A percentile compares a stretch with the other conserved stretches of the same genome.
Evolutionary conservation across 495 filamentous ascomycete genomes (phyloP).

Genomic region (Trypethelium eluteriae): DNA sequence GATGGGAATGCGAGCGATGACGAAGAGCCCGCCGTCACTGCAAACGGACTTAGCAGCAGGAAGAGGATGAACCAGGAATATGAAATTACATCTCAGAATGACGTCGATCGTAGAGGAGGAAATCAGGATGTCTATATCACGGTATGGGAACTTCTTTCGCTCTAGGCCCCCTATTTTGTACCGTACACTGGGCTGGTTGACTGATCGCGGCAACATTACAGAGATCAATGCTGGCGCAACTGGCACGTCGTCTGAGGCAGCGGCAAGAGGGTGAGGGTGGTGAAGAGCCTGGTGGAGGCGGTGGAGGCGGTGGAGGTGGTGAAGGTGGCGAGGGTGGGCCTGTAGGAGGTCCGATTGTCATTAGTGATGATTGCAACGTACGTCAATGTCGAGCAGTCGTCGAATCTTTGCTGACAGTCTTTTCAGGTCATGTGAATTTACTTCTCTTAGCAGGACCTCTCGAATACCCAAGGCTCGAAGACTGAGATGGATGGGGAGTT

Average conservation of each 20-base stretch:
- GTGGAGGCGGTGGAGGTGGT: neutral
- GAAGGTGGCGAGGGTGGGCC: conserved; percentile 18
- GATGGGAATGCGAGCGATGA: conserved; percentile 15
- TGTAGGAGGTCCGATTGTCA: conserved; percentile 33
- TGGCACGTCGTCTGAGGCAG: conserved; percentile 44
- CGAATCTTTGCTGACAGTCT: neutral
- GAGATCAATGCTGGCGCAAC: conserved; percentile 54
- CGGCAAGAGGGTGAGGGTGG: conserved; percentile 26
- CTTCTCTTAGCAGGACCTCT: neutral
- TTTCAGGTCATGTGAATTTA: neutral
- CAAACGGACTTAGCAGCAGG: conserved; percentile 45
- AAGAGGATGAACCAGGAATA: conserved; percentile 56
- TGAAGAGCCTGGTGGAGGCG: conserved; percentile 14
- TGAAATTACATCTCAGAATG: conserved; percentile 58
- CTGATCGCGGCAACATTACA: conserved; percentile 22
- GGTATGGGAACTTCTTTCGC: conserved; percentile 39
- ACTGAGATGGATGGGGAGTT: neutral
- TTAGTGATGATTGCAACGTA: conserved; percentile 43
- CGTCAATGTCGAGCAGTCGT: conserved; percentile 16
- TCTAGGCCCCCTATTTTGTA: neutral
- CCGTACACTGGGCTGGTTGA: neutral
- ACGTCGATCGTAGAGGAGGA: conserved; percentile 53
- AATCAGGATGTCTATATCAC: conserved; percentile 56
- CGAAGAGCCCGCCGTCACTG: conserved; percentile 29
- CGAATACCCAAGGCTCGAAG: neutral